Percentiles rank a stretch among this genome's conserved stretches.
Evolutionary conservation across 164 flowering plant species (phyloP).

Genomic region (Tetracentron sinense): DNA sequence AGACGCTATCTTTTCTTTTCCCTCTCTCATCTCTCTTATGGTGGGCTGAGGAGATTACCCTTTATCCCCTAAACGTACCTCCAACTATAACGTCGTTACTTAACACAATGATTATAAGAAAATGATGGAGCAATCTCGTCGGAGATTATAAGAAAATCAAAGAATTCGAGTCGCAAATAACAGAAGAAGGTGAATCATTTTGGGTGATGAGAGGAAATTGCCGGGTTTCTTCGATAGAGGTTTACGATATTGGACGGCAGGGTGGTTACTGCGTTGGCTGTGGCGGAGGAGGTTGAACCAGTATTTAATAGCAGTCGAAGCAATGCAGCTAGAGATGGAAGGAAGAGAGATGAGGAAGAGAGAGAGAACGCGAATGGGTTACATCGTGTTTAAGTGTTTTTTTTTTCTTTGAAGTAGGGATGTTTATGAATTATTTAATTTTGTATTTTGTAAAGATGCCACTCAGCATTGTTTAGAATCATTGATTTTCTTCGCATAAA

Average conservation of each 20-base stretch:
- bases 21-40: background rate
- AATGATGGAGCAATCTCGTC: constrained; percentile 88
- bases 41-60: no score
- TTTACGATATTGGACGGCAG: constrained; percentile 64
- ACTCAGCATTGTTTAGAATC: no score
- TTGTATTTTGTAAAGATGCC: no score
- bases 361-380: no score
- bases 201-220: constrained; percentile 76
- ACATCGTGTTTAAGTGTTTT: no score
- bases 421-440: no score
- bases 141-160: constrained; percentile 89
- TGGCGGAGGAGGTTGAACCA: constrained; percentile 18
- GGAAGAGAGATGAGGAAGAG: no score
- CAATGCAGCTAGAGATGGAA: constrained; percentile 65
- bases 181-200: constrained; percentile 56
- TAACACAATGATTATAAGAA: constrained; percentile 76
- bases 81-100: constrained; percentile 8
- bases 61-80: background rate
- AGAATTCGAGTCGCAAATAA: constrained; percentile 58
- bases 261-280: constrained; percentile 2
- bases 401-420: no score
- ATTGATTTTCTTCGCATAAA: no score
- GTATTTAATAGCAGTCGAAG: constrained; percentile 59
- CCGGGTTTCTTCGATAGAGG: constrained; percentile 92
- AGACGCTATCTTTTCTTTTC: background rate